Conservation (phyloP, 163 green algal species). For the Chlorella variabilis region DNA sequence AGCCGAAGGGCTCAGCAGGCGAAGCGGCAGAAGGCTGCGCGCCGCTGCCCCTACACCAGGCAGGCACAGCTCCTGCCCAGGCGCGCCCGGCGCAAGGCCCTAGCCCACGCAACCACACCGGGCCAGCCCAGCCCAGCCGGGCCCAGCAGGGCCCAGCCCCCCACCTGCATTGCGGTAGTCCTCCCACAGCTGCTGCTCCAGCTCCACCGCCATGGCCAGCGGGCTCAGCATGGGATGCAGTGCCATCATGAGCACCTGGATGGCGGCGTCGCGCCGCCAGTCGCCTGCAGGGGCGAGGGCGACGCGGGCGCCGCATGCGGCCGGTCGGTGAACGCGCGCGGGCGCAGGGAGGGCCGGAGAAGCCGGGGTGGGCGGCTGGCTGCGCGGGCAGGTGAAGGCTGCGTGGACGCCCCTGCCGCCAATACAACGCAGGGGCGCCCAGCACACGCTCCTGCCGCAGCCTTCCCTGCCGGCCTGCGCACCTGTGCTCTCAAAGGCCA, state of each 20-base stretch:
- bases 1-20: too few species aligned
- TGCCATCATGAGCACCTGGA: constrained; percentile 16
- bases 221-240: neutral
- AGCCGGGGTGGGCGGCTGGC: neutral
- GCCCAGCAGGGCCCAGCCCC: neutral
- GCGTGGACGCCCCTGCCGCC: too few species aligned
- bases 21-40: too few species aligned
- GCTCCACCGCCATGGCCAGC: neutral
- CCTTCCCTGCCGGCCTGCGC: too few species aligned
- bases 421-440: too few species aligned
- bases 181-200: constrained; percentile 38
- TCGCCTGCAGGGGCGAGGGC: constrained; percentile 17
- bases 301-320: neutral
- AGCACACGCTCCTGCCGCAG: too few species aligned
- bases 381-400: too few species aligned
- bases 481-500: constrained; percentile 28
- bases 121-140: too few species aligned
- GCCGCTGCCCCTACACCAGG: too few species aligned
- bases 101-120: too few species aligned
- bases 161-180: neutral
- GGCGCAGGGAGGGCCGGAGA: neutral
- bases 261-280: constrained; percentile 21
- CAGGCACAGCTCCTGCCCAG: too few species aligned
- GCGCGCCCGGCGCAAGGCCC: too few species aligned
- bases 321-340: neutral